These are phyloP conservation scores for Lepraria neglecta DNA, from an alignment of 495 filamentous ascomycete species.

Conservation along the genomic window DNA sequence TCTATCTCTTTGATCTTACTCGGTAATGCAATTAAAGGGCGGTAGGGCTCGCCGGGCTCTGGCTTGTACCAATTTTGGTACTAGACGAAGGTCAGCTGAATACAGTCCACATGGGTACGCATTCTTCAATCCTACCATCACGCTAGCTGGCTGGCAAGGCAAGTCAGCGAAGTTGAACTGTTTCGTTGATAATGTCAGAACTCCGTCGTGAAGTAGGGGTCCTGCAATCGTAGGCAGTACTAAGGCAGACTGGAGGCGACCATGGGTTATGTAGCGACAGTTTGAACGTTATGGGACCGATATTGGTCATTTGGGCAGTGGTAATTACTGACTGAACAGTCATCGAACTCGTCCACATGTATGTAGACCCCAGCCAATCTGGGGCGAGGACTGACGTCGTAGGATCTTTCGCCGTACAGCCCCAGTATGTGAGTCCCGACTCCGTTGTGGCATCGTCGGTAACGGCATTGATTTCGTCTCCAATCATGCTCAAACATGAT, in stretches of 20 bases:
- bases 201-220: background rate
- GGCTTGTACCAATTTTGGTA: conserved; percentile 11
- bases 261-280: conserved; percentile 10
- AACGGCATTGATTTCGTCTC: conserved; percentile 3
- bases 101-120: background rate
- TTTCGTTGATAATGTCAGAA: background rate
- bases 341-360: too few species aligned
- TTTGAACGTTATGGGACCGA: conserved; percentile 7
- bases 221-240: background rate
- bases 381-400: too few species aligned
- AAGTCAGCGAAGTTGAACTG: conserved; percentile 15
- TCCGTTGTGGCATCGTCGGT: conserved; percentile 9
- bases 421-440: conserved; percentile 2
- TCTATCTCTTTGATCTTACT: conserved; percentile 3
- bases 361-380: too few species aligned
- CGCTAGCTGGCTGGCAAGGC: conserved; percentile 12
- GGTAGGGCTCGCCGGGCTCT: background rate
- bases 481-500: conserved; percentile 10
- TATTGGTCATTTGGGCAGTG: background rate
- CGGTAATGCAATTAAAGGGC: background rate
- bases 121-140: conserved; percentile 8
- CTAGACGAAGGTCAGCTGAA: conserved; percentile 8
- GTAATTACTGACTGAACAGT: conserved; percentile 1
- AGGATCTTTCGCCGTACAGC: background rate
- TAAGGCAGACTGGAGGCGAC: background rate